Conservation (phyloP, 805 yeast genomes). For the Suhomyces faveliae region DNA sequence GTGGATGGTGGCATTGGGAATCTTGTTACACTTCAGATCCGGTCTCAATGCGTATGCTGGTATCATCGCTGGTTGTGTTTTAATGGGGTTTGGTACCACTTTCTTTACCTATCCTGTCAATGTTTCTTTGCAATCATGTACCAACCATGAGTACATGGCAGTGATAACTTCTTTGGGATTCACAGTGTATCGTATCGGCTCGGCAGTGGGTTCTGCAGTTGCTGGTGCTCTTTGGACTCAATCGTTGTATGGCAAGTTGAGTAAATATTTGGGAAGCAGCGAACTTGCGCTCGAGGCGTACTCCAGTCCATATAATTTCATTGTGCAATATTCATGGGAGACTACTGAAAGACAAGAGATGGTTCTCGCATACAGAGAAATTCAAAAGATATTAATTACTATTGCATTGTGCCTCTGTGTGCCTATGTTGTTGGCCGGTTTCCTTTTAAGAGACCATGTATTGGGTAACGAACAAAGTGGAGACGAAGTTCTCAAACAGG, state of each 20-base stretch:
- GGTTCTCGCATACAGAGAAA: conserved; percentile 10
- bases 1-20: conserved; percentile 27
- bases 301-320: conserved; percentile 10
- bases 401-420: conserved; percentile 10
- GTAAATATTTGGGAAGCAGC: conserved; percentile 46
- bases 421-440: conserved; percentile 11
- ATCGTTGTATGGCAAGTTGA: conserved; percentile 23
- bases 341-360: conserved; percentile 9
- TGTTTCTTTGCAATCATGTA: conserved; percentile 16
- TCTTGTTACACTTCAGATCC: conserved; percentile 23
- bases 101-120: conserved; percentile 18
- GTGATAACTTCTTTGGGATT: conserved; percentile 14
- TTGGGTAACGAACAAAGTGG: conserved; percentile 10
- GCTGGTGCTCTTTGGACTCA: conserved; percentile 24
- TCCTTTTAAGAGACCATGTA: conserved; percentile 11
- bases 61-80: conserved; percentile 17
- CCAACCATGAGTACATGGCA: conserved; percentile 20
- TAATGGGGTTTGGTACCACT: conserved; percentile 21
- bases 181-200: conserved; percentile 17
- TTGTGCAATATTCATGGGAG: conserved; percentile 8
- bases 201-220: conserved; percentile 19
- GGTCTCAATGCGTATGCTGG: conserved; percentile 15
- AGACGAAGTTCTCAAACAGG: conserved; percentile 9
- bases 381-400: conserved; percentile 10
- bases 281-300: conserved; percentile 9